These are phyloP conservation scores for Arabidopsis thaliana DNA, from an alignment of 345 rosid species.

Conservation along the genomic window DNA sequence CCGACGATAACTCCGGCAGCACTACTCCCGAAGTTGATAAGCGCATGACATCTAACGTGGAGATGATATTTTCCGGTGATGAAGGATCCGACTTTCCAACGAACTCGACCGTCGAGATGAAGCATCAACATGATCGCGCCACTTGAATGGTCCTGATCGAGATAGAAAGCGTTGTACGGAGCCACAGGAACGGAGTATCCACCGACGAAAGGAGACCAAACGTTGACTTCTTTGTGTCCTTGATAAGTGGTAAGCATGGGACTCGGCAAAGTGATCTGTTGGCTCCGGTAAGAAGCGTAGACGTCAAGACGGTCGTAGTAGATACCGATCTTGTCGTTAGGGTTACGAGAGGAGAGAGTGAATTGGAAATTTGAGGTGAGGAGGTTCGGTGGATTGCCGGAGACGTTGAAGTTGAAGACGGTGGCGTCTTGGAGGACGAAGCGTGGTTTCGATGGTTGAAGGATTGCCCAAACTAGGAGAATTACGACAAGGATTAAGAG, in stretches of 20 bases:
- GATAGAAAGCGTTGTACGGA: constrained; percentile 46
- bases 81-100: constrained; percentile 50
- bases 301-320: constrained; percentile 55
- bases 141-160: constrained; percentile 34
- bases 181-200: constrained; percentile 50
- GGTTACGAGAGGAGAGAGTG: constrained; percentile 69
- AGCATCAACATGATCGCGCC: constrained; percentile 40
- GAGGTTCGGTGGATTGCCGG: constrained; percentile 54
- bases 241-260: constrained; percentile 47
- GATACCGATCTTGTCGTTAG: constrained; percentile 55
- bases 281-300: constrained; percentile 51
- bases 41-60: constrained; percentile 52
- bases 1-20: constrained; percentile 47
- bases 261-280: constrained; percentile 48
- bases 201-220: constrained; percentile 57
- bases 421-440: constrained; percentile 91
- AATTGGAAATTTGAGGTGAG: constrained; percentile 73
- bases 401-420: constrained; percentile 75
- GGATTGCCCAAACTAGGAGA: constrained; percentile 67
- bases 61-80: constrained; percentile 44
- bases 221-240: constrained; percentile 48
- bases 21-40: constrained; percentile 34
- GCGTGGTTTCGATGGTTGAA: constrained; percentile 67
- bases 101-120: constrained; percentile 40
- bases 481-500: constrained; percentile 50